Conservation (phyloP, 805 yeast genomes). For the Lachancea thermotolerans region DNA sequence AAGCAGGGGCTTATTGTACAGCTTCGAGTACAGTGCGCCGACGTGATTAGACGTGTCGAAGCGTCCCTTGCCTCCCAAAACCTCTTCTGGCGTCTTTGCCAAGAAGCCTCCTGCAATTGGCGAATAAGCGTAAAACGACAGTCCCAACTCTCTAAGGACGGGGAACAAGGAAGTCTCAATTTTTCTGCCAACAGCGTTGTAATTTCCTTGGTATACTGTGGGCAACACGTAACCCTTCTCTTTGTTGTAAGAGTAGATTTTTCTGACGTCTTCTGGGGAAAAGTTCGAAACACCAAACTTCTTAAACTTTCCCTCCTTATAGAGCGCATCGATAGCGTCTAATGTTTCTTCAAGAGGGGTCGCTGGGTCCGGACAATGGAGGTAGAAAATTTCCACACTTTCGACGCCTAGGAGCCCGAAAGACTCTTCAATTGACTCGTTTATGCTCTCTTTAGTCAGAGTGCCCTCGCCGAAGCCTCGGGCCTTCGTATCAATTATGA, state of each 20-base stretch:
- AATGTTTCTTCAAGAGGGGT: conserved; percentile 23
- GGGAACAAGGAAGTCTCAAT: conserved; percentile 22
- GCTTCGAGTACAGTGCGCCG: conserved; percentile 14
- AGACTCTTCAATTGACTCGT: conserved; percentile 12
- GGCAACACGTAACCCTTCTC: conserved; percentile 21
- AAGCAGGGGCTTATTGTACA: conserved; percentile 16
- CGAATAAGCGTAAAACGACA: conserved; percentile 23
- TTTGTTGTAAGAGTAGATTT: conserved; percentile 14
- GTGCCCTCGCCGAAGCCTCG: conserved; percentile 11
- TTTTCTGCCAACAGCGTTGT: conserved; percentile 22
- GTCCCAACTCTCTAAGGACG: conserved; percentile 12
- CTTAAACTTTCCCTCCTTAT: conserved; percentile 20
- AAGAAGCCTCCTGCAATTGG: conserved; percentile 24
- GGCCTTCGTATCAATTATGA: conserved; percentile 2
- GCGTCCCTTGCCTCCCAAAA: conserved; percentile 13
- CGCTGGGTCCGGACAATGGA: conserved; percentile 23
- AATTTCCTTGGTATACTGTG: conserved; percentile 26
- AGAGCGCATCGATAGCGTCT: conserved; percentile 19
- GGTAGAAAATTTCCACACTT: conserved; percentile 17
- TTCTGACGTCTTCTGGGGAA: conserved; percentile 16
- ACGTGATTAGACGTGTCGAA: conserved; percentile 8
- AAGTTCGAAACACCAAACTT: conserved; percentile 25
- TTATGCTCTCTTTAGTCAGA: conserved; percentile 12
- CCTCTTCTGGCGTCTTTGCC: conserved; percentile 12
- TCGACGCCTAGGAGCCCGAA: conserved; percentile 12